Evolutionary conservation across 371 early-diverging fungal species (phyloP).

Genomic region (Mortierella sp.): DNA sequence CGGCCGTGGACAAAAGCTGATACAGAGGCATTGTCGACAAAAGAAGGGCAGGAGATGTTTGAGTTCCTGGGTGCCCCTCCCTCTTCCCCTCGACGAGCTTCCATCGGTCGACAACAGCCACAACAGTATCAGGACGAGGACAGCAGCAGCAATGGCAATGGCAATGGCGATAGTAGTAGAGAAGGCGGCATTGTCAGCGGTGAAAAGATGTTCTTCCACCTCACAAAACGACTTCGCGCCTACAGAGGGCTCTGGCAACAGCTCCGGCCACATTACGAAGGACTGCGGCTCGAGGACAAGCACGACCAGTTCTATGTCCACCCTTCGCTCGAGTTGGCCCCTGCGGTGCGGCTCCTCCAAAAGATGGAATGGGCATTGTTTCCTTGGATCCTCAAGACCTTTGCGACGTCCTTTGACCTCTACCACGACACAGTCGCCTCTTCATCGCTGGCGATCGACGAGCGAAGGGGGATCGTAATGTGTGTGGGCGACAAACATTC

Average conservation of each 20-base stretch:
- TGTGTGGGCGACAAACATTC: constrained; percentile 75
- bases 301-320: constrained; percentile 17
- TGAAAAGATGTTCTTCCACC: constrained; percentile 20
- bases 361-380: constrained; percentile 33
- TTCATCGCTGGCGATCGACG: constrained; percentile 3
- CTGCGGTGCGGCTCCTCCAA: constrained; percentile 27
- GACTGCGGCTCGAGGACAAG: constrained; percentile 16
- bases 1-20: constrained; percentile 32
- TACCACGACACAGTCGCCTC: not conserved
- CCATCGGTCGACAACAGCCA: not conserved
- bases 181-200: too few relatives aligned
- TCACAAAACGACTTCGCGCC: constrained; percentile 34
- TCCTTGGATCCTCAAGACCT: constrained; percentile 28
- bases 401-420: constrained; percentile 28
- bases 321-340: constrained; percentile 21
- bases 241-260: constrained; percentile 22
- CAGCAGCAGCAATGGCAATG: too few relatives aligned
- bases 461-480: constrained; percentile 74
- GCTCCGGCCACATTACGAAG: constrained; percentile 18
- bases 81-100: not conserved
- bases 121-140: not conserved
- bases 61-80: constrained; percentile 15
- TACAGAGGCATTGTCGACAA: constrained; percentile 20
- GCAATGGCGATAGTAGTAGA: not conserved
- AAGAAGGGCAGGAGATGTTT: constrained; percentile 14